Conservation (phyloP, 2,329 filamentous ascomycete genomes). For the Exophiala spinifera region DNA sequence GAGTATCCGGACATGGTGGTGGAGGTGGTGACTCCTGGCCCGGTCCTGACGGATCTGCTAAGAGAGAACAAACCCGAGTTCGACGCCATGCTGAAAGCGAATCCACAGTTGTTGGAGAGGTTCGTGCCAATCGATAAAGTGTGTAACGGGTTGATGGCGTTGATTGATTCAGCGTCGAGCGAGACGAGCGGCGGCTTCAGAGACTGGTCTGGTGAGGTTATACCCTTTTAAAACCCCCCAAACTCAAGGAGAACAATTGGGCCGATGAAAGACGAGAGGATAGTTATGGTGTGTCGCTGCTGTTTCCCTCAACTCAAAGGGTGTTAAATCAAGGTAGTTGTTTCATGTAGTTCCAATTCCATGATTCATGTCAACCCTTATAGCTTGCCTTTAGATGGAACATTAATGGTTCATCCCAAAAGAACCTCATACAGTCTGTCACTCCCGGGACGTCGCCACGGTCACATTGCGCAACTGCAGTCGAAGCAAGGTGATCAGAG, state of each 20-base stretch:
- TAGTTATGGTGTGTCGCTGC: too few relatives aligned
- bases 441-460: neutral
- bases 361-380: too few relatives aligned
- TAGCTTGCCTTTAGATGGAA: neutral
- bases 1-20: constrained; percentile 9
- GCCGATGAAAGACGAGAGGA: too few relatives aligned
- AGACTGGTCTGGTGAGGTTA: constrained; percentile 8
- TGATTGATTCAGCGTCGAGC: constrained; percentile 1
- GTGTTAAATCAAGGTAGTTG: too few relatives aligned
- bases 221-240: neutral
- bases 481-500: neutral
- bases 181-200: constrained; percentile 8
- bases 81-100: neutral
- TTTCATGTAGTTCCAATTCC: too few relatives aligned
- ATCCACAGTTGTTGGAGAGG: neutral
- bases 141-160: neutral
- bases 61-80: neutral
- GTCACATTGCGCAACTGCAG: neutral
- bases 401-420: neutral
- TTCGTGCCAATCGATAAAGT: constrained; percentile 4
- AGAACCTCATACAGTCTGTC: neutral
- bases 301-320: too few relatives aligned
- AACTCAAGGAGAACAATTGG: too few relatives aligned
- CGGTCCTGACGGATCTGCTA: constrained; percentile 8
- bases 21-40: constrained; percentile 8